Conservation (phyloP, 2,329 filamentous ascomycete genomes). For the Pezicula neosporulosa region DNA sequence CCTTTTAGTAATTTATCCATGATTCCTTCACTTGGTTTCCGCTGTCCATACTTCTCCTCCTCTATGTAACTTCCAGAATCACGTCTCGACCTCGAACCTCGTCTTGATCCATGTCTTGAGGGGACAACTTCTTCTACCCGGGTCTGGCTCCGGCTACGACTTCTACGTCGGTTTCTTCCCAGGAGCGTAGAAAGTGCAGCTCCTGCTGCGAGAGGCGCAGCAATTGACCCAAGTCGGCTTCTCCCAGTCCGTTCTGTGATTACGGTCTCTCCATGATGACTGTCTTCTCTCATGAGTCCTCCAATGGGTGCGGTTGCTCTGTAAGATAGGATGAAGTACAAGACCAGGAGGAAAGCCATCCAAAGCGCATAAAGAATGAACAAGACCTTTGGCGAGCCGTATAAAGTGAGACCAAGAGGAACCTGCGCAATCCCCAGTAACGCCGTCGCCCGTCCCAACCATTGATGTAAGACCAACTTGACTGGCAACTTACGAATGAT, state of each 20-base stretch:
- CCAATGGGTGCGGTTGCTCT: conserved; percentile 49
- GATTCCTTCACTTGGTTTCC: conserved; percentile 48
- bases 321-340: conserved; percentile 80
- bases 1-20: conserved; percentile 57
- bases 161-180: conserved; percentile 37
- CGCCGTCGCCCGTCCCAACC: conserved; percentile 75
- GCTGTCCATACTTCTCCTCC: conserved; percentile 57
- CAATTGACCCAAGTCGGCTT: conserved; percentile 43
- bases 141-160: conserved; percentile 16
- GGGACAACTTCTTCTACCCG: conserved; percentile 44
- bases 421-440: conserved; percentile 84
- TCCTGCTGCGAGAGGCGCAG: conserved; percentile 52
- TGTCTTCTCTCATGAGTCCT: conserved; percentile 29
- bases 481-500: conserved; percentile 38
- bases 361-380: conserved; percentile 86
- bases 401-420: conserved; percentile 83
- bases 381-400: conserved; percentile 79
- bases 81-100: conserved; percentile 41
- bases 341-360: conserved; percentile 66
- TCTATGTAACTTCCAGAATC: conserved; percentile 53
- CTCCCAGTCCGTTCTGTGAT: conserved; percentile 33
- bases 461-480: conserved; percentile 65
- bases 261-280: conserved; percentile 41
- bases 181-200: conserved; percentile 53
- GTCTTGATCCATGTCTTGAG: conserved; percentile 47